Base-by-base conservation (phyloP, 805 yeast genomes). In the Ogataea paradorogensis region DNA sequence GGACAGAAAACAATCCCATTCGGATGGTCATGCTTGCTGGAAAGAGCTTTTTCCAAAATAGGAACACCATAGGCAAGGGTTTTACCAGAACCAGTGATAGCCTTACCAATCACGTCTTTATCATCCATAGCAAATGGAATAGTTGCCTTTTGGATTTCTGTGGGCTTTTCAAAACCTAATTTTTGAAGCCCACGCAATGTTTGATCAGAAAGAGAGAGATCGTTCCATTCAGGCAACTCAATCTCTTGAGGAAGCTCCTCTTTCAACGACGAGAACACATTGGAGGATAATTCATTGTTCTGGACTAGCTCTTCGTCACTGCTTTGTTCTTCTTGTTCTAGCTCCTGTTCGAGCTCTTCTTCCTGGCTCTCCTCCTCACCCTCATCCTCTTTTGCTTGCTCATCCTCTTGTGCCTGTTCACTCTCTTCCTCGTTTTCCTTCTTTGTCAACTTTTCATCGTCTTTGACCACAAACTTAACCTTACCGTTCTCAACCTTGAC, bases 21-120 rank as follows among this genome's bases (percentile, higher is more conserved):
- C 3, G 95, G 90, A 15, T 71, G 55, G 13, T 53, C 58, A 6
- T 35, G 30, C 7, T 32, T 33, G 23, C 53, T 59, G 11, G 51
- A 41, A 14, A 79, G 51, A 43, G 76, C 74, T 43, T 71, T 76
- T 56, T 91, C 96, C 45, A 93, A 61, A 21, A 95, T 82, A 8
- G 99, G 97, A 20, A 93, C 77, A 32, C 96, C 96, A 61, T 87
- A 93, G 0, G 99, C 99, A 42, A 90, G 68, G 0, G 99, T 93
- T 59, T 93, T 93, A 71, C 99, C 99, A 1, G 96, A 86, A 60
- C 99, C 99, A 1, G 99, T 93, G 9, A 93, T 83, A 11, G 99
- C 99, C 58, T 91, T 93, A 40, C 99, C 99, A 49, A 93, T 80
- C 4, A 93, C 76, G 63, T 93, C 98, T 25, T 70, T 72, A 5